These are phyloP conservation scores for Isoetes taiwanensis DNA, from an alignment of 75 land plant genomes.

Conservation along the genomic window DNA sequence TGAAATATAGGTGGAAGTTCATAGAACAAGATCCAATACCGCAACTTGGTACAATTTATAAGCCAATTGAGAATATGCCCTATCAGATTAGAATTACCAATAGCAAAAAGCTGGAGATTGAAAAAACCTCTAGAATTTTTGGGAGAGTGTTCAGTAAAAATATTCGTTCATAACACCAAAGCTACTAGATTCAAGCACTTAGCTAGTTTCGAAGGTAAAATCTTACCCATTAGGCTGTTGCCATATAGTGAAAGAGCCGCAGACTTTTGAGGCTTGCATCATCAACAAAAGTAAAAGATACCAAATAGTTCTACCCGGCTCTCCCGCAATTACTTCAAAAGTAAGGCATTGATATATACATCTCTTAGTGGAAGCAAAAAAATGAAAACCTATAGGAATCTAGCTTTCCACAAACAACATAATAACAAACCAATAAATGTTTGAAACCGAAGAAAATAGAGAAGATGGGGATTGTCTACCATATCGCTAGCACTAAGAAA, in stretches of 20 bases:
- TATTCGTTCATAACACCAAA: slow-evolving; percentile 36
- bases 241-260: slow-evolving; percentile 42
- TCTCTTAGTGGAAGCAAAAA: too few relatives aligned
- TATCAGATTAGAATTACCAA: slow-evolving; percentile 32
- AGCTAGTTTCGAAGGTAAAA: slow-evolving; percentile 38
- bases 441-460: too few relatives aligned
- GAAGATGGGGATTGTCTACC: too few relatives aligned
- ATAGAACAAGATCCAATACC: slow-evolving; percentile 54
- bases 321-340: too few relatives aligned
- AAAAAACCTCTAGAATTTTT: slow-evolving; percentile 21
- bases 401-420: too few relatives aligned
- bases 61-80: slow-evolving; percentile 48
- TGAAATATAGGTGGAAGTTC: too few relatives aligned
- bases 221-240: slow-evolving; percentile 48
- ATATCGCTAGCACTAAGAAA: too few relatives aligned
- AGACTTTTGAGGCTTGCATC: slow-evolving; percentile 28
- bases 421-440: too few relatives aligned
- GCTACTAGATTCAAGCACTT: slow-evolving; percentile 26
- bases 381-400: too few relatives aligned
- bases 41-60: slow-evolving; percentile 18
- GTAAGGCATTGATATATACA: too few relatives aligned
- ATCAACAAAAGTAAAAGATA: too few relatives aligned
- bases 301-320: too few relatives aligned
- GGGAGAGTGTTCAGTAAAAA: slow-evolving; percentile 29
- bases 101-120: slow-evolving; percentile 22